Base-by-base conservation (phyloP, 768 basidiomycete genomes). In the Suillus americanus region DNA sequence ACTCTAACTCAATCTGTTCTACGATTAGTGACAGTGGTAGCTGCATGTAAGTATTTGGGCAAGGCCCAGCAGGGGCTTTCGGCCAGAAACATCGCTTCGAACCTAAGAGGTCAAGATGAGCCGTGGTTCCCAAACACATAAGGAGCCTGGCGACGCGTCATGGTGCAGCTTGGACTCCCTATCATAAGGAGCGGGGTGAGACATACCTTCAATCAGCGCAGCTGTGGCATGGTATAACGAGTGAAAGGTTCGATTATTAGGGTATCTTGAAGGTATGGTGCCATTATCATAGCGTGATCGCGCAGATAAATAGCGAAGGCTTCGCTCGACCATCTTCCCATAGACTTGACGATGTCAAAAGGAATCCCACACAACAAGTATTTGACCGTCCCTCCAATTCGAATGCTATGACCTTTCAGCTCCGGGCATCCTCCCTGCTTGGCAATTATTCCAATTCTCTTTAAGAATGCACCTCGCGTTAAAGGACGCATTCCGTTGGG, bases 261-360 rank as follows among this genome's bases (percentile, higher is more conserved):
- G 13, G 50, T 43, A 2, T 45, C 67, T 62, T 75, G 74, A 0
- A 76, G 70, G 65, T 73, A 77, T 1, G 69, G 73, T 0, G 74
- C 72, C 51, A 76, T 46, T 7, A 75, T 65, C 14, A 66, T 54
- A 1, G 72, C 67, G 48, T 79, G 79, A 16, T 74, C 64, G 0
- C 68, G 61, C 0, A 80, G 72, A 59, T 80, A 80, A 0, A 68
- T 2, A 0, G 60, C 43, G 60, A 80, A 80, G 0, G 77, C 63
- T 3, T 78, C 74, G 3, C 77, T 69, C 0, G 67, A 72, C 80
- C 79, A 82, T 0, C 74, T 64, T 0, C 79, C 79, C 53, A 73
- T 74, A 80, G 61, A 67, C 2, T 76, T 75, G 0, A 80, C 75
- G 0, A 79, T 62, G 5, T 79, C 72, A 1, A 79, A 78, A 0